A percentile compares a stretch with the other conserved stretches of the same genome.
phyloP scores from a whole-genome alignment of 140 eudicot genomes.

The Bidens hawaiensis region DNA sequence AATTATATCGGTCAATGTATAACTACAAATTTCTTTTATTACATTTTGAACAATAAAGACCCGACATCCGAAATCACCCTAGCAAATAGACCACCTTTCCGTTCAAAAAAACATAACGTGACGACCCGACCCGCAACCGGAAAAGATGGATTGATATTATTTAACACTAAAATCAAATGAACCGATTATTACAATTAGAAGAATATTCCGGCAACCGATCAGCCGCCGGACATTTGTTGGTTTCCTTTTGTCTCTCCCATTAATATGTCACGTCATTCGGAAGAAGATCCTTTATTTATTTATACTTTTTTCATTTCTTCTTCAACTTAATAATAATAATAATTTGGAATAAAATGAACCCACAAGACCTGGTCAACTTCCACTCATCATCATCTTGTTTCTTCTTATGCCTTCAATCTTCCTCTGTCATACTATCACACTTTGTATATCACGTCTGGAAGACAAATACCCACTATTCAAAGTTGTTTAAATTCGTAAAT shows the following conservation, averaged over 20 bases:
- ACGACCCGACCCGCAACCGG: no score
- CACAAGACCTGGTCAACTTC: slow-evolving; percentile 32
- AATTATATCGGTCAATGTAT: no score
- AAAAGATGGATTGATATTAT: background rate
- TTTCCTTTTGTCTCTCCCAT: slow-evolving; percentile 17
- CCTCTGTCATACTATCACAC: slow-evolving; percentile 20
- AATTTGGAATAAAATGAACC: slow-evolving; percentile 33
- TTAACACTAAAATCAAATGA: background rate
- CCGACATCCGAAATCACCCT: no score
- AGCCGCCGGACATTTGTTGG: slow-evolving; percentile 25
- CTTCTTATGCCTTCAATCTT: no score
- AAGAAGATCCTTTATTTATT: no score
- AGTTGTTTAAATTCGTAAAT: background rate
- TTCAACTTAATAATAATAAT: slow-evolving; percentile 27
- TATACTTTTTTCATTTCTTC: slow-evolving; percentile 19
- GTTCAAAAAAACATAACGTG: no score
- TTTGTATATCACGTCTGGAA: slow-evolving; percentile 29
- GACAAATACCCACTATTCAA: slow-evolving; percentile 1
- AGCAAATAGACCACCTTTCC: no score
- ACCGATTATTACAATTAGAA: slow-evolving; percentile 8
- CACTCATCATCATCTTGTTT: no score
- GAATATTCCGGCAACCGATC: slow-evolving; percentile 22
- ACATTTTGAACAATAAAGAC: no score
- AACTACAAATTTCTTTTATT: no score
- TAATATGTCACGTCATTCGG: slow-evolving; percentile 20